Conservation (phyloP, 1,284 basidiomycete species). For the Nidula niveotomentosa region DNA sequence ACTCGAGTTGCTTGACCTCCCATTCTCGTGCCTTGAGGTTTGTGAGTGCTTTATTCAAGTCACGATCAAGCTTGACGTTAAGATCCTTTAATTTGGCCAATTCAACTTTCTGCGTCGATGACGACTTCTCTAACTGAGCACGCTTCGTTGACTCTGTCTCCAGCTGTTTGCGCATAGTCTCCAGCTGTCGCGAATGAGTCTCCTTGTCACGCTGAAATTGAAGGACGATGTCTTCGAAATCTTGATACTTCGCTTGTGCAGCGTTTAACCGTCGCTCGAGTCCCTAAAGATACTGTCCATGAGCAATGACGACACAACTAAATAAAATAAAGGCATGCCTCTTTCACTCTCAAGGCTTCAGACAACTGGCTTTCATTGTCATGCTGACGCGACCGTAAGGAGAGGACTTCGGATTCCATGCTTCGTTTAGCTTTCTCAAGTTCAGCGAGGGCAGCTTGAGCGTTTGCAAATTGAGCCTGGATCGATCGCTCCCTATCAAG, state of each 20-base stretch:
- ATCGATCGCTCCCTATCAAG: slow-evolving; percentile 53
- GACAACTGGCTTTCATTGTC: slow-evolving; percentile 70
- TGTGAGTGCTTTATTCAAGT: slow-evolving; percentile 76
- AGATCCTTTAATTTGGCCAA: slow-evolving; percentile 68
- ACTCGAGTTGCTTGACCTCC: slow-evolving; percentile 84
- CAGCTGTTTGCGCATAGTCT: slow-evolving; percentile 65
- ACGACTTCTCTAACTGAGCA: slow-evolving; percentile 69
- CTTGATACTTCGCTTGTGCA: slow-evolving; percentile 76
- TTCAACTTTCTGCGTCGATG: slow-evolving; percentile 69
- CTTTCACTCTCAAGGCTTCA: slow-evolving; percentile 64
- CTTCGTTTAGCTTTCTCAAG: slow-evolving; percentile 73
- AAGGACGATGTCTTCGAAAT: slow-evolving; percentile 86
- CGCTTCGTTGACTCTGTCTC: slow-evolving; percentile 72
- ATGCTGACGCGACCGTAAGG: slow-evolving; percentile 69
- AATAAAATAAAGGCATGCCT: slow-evolving; percentile 46
- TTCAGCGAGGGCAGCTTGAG: slow-evolving; percentile 54
- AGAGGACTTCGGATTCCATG: slow-evolving; percentile 76
- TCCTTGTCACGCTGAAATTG: slow-evolving; percentile 83
- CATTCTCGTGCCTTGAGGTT: slow-evolving; percentile 85
- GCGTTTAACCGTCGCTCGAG: slow-evolving; percentile 77
- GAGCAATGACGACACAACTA: slow-evolving; percentile 1
- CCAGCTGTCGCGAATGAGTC: slow-evolving; percentile 72
- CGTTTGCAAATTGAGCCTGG: slow-evolving; percentile 51
- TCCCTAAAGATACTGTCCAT: slow-evolving; percentile 36
- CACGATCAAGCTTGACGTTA: slow-evolving; percentile 74